phyloP scores from a whole-genome alignment of 768 basidiomycete genomes.

The Russula griseocarnosa region DNA sequence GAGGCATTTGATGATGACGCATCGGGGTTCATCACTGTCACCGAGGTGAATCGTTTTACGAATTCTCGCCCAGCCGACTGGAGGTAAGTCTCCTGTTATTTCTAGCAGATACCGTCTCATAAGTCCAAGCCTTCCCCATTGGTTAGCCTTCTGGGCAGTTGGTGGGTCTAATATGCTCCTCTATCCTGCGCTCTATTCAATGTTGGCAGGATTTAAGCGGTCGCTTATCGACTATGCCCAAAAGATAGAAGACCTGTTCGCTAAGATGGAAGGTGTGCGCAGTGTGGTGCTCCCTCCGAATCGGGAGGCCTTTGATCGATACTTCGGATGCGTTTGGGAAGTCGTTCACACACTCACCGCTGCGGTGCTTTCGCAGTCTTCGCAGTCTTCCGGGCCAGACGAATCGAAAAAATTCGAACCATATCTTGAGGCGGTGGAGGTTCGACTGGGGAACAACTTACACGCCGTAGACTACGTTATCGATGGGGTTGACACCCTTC shows the following conservation, averaged over 20 bases:
- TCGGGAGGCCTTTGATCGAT: neutral
- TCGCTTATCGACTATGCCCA: slow-evolving; percentile 22
- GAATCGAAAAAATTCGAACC: slow-evolving; percentile 26
- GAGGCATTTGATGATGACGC: slow-evolving; percentile 38
- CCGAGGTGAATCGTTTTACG: slow-evolving; percentile 36
- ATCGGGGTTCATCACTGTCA: slow-evolving; percentile 36
- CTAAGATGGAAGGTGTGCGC: slow-evolving; percentile 24
- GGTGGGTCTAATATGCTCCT: slow-evolving; percentile 4
- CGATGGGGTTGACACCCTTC: slow-evolving; percentile 33
- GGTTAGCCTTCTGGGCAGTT: slow-evolving; percentile 36
- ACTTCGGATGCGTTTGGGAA: neutral
- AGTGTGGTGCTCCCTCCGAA: slow-evolving; percentile 16
- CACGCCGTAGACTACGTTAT: slow-evolving; percentile 32
- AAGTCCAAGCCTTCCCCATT: slow-evolving; percentile 31
- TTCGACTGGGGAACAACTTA: slow-evolving; percentile 30
- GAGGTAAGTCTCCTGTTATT: slow-evolving; percentile 27
- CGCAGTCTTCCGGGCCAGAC: neutral
- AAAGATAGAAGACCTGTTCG: slow-evolving; percentile 18
- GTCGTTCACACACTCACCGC: slow-evolving; percentile 9
- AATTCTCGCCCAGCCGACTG: slow-evolving; percentile 31
- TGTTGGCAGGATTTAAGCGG: slow-evolving; percentile 11
- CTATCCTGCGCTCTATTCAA: neutral
- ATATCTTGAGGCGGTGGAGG: slow-evolving; percentile 31
- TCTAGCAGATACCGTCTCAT: neutral
- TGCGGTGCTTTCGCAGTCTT: neutral